Conservation (phyloP, 805 yeast genomes). For the Cyberlindnera samutprakarnensis region DNA sequence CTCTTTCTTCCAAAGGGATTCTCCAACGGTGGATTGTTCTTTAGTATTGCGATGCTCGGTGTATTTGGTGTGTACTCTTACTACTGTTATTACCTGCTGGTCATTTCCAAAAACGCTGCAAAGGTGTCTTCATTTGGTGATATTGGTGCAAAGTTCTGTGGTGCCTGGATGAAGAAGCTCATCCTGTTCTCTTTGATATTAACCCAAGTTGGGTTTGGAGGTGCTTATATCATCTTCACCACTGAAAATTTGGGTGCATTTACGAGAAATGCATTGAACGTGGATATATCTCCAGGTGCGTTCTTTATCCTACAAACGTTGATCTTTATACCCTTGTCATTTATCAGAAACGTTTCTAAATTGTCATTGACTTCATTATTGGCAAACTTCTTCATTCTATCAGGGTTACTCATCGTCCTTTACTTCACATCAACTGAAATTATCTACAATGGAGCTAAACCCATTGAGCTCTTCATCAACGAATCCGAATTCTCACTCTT, state of each 20-base stretch:
- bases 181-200: slow-evolving; percentile 58
- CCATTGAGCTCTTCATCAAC: slow-evolving; percentile 45
- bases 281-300: slow-evolving; percentile 31
- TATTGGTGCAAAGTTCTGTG: slow-evolving; percentile 58
- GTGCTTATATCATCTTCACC: slow-evolving; percentile 75
- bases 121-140: slow-evolving; percentile 75
- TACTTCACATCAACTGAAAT: slow-evolving; percentile 45
- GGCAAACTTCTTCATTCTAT: slow-evolving; percentile 62
- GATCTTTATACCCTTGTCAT: slow-evolving; percentile 58
- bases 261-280: slow-evolving; percentile 38
- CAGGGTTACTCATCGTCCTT: slow-evolving; percentile 59
- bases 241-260: slow-evolving; percentile 67
- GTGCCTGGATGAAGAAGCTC: slow-evolving; percentile 53
- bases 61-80: slow-evolving; percentile 65
- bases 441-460: slow-evolving; percentile 38
- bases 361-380: slow-evolving; percentile 63
- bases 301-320: slow-evolving; percentile 50
- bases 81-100: slow-evolving; percentile 69
- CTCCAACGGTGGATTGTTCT: slow-evolving; percentile 62
- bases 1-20: slow-evolving; percentile 64
- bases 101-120: slow-evolving; percentile 49
- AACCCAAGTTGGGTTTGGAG: slow-evolving; percentile 75
- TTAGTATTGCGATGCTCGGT: slow-evolving; percentile 43
- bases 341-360: slow-evolving; percentile 70
- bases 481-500: slow-evolving; percentile 56